A percentile compares a stretch with the other conserved stretches of the same genome.
Evolutionary conservation across 495 filamentous ascomycete species (phyloP).

Genomic region (Cenococcum geophilum): DNA sequence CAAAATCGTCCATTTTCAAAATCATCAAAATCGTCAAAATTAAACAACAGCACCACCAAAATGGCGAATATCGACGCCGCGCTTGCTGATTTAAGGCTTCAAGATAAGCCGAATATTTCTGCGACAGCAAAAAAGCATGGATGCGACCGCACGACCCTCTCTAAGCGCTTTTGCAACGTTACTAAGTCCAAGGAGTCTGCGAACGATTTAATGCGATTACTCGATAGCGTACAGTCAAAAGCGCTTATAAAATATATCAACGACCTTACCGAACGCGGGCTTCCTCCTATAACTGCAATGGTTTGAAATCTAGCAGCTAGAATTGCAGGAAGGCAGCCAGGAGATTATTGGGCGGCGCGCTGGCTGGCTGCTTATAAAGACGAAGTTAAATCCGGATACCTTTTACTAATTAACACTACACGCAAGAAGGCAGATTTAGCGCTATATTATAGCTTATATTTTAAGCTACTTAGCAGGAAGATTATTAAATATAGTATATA

Average conservation of each 20-base stretch:
- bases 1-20: neutral
- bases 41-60: neutral
- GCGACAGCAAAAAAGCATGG: neutral
- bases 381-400: neutral
- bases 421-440: neutral
- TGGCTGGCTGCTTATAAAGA: neutral
- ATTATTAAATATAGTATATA: no score
- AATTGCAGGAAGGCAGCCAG: neutral
- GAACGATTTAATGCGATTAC: neutral
- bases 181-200: neutral
- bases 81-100: neutral
- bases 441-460: slow-evolving; percentile 1
- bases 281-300: neutral
- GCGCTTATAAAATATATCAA: slow-evolving; percentile 1
- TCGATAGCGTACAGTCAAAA: neutral
- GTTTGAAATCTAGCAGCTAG: neutral
- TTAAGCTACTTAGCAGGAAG: slow-evolving; percentile 22
- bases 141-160: neutral
- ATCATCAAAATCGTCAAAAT: neutral
- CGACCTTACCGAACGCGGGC: no score
- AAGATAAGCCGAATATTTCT: neutral
- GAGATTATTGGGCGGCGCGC: neutral
- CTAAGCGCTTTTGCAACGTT: no score
- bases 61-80: neutral
- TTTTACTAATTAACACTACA: neutral